Conservation (phyloP, 1,284 basidiomycete species). For the Ceratobasidium sp. region DNA sequence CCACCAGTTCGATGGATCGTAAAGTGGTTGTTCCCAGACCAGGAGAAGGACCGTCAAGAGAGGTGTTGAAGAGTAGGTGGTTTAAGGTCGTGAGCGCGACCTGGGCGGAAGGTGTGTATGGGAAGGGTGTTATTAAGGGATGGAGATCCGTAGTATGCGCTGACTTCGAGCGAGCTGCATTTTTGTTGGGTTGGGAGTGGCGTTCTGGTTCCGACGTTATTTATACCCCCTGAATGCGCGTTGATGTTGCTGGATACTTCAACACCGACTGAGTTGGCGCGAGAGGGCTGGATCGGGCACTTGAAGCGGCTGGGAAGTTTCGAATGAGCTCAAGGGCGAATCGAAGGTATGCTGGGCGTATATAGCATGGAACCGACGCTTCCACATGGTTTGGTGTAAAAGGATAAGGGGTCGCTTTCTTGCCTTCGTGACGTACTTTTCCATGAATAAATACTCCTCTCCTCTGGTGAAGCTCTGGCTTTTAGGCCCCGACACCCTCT, state of each 20-base stretch:
- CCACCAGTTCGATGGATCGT: slow-evolving; percentile 58
- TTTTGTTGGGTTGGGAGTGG: neutral
- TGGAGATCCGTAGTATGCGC: slow-evolving; percentile 84
- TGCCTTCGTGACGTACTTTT: too few relatives aligned
- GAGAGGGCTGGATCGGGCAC: slow-evolving; percentile 78
- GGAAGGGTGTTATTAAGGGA: slow-evolving; percentile 70
- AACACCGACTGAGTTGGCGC: slow-evolving; percentile 65
- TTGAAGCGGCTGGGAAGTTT: slow-evolving; percentile 67
- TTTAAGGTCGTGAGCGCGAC: slow-evolving; percentile 68
- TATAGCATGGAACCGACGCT: too few relatives aligned
- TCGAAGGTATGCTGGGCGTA: too few relatives aligned
- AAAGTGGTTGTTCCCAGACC: slow-evolving; percentile 64
- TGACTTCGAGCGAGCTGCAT: slow-evolving; percentile 66
- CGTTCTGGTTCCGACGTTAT: slow-evolving; percentile 59
- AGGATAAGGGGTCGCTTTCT: too few relatives aligned
- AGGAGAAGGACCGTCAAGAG: slow-evolving; percentile 71
- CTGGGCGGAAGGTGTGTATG: slow-evolving; percentile 61
- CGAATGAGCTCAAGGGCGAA: slow-evolving; percentile 64
- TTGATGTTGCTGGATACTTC: slow-evolving; percentile 68
- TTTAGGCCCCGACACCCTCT: too few relatives aligned
- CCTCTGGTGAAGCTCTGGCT: too few relatives aligned
- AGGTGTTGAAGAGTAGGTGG: slow-evolving; percentile 68
- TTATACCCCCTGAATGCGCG: slow-evolving; percentile 80
- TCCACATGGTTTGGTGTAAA: too few relatives aligned
- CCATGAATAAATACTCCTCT: too few relatives aligned